Evolutionary conservation across 495 filamentous ascomycete genomes (phyloP), one percentile per base, ranked within the genome.

Genomic region (Aspergillus avenaceus): DNA sequence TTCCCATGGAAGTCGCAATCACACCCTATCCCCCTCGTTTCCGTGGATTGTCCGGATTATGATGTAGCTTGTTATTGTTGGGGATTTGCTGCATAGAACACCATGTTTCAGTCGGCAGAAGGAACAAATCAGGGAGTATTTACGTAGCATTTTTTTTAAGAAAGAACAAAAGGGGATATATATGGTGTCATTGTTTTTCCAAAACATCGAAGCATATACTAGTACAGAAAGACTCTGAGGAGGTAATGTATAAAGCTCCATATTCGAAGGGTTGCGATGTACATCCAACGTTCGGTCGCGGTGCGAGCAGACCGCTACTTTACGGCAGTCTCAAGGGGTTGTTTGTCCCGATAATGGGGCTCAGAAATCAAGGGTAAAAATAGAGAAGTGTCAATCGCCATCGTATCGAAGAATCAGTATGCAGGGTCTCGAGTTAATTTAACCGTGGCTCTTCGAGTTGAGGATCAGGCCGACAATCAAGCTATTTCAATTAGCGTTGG

Each of bases 391-490:
- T 12, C 43, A 38, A 40, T 28, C 40, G 56, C 42, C 43, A 49
- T 47, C 37, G n/a, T 38, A 47, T 46, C 24, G 44, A 41, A 25
- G 42, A 50, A 41, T 18, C 44, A 44, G 45, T 24, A 25, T 46
- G 40, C 37, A 37, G 49, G 19, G 36, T 11, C n/a, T 23, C 23
- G 41, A 29, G 5, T 29, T 24, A 14, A 4, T 41, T 54, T 49
- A 59, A 25, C 48, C 48, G 25, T 52, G 54, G 40, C 56, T 59
- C 63, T 75, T 77, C 9, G 76, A 77, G 62, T 82, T 79, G 38
- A 82, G 63, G 55, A 82, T 79, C 41, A 82, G 58, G 21, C 76
- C 78, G 38, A 82, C 77, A 69, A 82, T 82, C 49, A 82, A 69
- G 24, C 78, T 80, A 46, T 36, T 9, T n/a, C 21, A 24, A 49